Conservation (phyloP, 148 eudicot genomes). For the Chenopodium formosanum region DNA sequence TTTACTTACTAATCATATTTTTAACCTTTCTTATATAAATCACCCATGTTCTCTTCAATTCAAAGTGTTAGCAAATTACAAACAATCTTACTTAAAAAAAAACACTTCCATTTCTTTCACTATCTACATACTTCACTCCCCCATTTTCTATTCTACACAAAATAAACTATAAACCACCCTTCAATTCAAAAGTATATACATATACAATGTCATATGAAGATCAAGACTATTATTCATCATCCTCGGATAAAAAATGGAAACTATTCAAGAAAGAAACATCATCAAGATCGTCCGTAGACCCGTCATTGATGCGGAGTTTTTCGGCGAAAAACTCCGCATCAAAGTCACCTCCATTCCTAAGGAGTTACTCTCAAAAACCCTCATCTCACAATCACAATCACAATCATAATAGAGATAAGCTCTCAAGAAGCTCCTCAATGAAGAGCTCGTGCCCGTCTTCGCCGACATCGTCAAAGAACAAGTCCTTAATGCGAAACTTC, state of each 20-base stretch:
- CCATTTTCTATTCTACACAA: background rate
- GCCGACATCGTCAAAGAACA: slow-evolving; percentile 36
- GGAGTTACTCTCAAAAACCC: slow-evolving; percentile 39
- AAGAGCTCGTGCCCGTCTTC: slow-evolving; percentile 41
- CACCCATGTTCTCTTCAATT: background rate
- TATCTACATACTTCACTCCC: background rate
- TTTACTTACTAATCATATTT: background rate
- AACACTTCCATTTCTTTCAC: background rate
- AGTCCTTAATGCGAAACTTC: slow-evolving; percentile 48
- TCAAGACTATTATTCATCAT: slow-evolving; percentile 32
- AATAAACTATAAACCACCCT: background rate
- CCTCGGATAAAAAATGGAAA: slow-evolving; percentile 40
- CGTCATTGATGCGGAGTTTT: slow-evolving; percentile 31
- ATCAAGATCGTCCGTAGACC: slow-evolving; percentile 16
- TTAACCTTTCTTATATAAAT: slow-evolving; percentile 19
- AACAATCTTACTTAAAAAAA: background rate
- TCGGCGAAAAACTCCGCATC: slow-evolving; percentile 30
- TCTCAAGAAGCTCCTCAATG: slow-evolving; percentile 32
- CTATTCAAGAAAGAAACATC: slow-evolving; percentile 28
- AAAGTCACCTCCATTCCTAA: slow-evolving; percentile 28
- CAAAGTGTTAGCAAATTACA: background rate
- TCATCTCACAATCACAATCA: background rate
- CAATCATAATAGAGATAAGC: background rate
- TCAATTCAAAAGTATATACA: background rate
- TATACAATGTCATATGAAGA: slow-evolving; percentile 30